Base-by-base conservation (phyloP, 2,329 filamentous ascomycete species). In the Neonectria punicea region DNA sequence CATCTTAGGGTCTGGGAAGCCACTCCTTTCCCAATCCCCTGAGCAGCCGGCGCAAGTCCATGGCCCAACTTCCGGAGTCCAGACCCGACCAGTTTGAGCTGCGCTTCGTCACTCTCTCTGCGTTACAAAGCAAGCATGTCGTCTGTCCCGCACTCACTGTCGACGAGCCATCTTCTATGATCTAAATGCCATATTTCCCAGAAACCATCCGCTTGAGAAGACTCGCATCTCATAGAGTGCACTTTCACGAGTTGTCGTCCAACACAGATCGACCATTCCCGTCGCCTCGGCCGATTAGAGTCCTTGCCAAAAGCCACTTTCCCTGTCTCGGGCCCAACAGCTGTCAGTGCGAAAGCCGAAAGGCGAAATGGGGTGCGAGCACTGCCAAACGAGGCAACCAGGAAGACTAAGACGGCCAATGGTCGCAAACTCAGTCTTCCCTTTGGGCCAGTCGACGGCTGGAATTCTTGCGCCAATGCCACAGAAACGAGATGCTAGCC, bases 341-440 rank as follows among this genome's bases (percentile, higher is more conserved):
- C 54, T 6, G 34, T 34, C 30, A 36, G n/a, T 51, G 28, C 47
- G 22, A 51, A 30, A 13, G n/a, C 5, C 25, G 30, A 30, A 30
- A 5, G 6, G 4, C 8, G 28, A 28, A 5, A 22, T 25, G 22
- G 28, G 39, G 16, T 5, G 46, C 18, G 47, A 10, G 5, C 28
- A 32, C 32, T n/a, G 8, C 47, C 47, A 50, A 20, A 50, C 16
- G 16, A 30, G 47, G 16, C 16, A 30, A 4, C 47, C 28, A 30
- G 28, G 4, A 5, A 30, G 28, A n/a, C 47, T 14, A n/a, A n/a
- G 16, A 39, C 47, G 25, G 10, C 28, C 28, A 13, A 32, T 50
- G 25, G 47, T 51, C 53, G 46, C 44, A 51, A 55, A 61, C 53
- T 44, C 44, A 28, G 44, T 56, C 58, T 32, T 22, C 53, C 32